A percentile compares a stretch with the other conserved stretches of the same genome.
Conservation (phyloP, 2,329 filamentous ascomycete genomes). For the Colletotrichum tropicale region DNA sequence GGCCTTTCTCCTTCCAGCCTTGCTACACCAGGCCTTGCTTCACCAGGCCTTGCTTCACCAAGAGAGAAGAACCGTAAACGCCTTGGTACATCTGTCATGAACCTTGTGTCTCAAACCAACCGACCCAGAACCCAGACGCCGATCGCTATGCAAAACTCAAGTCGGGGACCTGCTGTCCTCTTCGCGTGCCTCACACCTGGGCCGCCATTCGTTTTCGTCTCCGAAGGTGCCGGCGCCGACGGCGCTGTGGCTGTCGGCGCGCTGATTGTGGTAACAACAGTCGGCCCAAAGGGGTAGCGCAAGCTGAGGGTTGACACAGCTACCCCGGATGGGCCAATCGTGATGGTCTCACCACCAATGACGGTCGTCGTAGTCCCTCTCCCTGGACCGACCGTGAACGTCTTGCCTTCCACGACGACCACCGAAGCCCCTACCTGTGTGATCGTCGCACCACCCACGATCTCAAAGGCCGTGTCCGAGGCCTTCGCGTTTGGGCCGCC, state of each 20-base stretch:
- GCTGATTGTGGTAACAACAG: slow-evolving; percentile 44
- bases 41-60: neutral
- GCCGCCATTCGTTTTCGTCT: slow-evolving; percentile 3
- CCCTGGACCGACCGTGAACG: slow-evolving; percentile 55
- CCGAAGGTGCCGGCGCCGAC: slow-evolving; percentile 15
- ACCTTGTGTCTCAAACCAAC: slow-evolving; percentile 8
- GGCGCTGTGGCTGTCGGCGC: slow-evolving; percentile 30
- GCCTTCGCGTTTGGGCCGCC: slow-evolving; percentile 43
- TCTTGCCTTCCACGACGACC: slow-evolving; percentile 53
- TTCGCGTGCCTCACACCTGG: neutral
- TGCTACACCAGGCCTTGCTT: neutral
- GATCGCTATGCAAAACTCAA: slow-evolving; percentile 41
- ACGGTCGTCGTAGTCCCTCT: slow-evolving; percentile 45
- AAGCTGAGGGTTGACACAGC: slow-evolving; percentile 50
- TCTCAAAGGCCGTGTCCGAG: slow-evolving; percentile 44
- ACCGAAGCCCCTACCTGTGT: slow-evolving; percentile 52
- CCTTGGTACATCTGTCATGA: neutral
- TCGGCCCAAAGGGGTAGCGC: slow-evolving; percentile 49
- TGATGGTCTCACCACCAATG: slow-evolving; percentile 55
- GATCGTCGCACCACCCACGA: slow-evolving; percentile 58
- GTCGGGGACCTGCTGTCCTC: slow-evolving; percentile 19
- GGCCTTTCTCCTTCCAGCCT: neutral
- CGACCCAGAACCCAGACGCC: slow-evolving; percentile 38
- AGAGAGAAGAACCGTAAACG: neutral
- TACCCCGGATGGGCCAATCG: slow-evolving; percentile 55